Base-by-base conservation (phyloP, 2,329 filamentous ascomycete genomes). In the Colletotrichum shisoi region DNA sequence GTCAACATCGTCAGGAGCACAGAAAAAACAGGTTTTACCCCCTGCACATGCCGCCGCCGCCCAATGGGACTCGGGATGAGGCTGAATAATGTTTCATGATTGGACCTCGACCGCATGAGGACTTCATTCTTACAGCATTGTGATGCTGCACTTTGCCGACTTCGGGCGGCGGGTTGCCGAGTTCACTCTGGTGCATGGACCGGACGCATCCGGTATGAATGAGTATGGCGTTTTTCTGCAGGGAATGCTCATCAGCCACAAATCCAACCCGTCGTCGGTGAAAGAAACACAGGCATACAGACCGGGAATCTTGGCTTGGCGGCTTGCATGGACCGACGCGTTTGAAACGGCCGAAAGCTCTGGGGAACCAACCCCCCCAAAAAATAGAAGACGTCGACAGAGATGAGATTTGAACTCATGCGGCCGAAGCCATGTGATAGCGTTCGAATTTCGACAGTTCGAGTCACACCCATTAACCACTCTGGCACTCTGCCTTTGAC, bases 1-100 rank as follows among this genome's bases (percentile, higher is more conserved):
- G 65, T 62, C 62, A 68, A 51, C 49, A 56, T 61, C 56, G 21
- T 24, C 27, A 60, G 40, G 34, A 24, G 53, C 34, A 31, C 21
- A 37, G 19, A 57, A 68, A 53, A 68, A 68, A 68, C 66, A 54
- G 62, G 66, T 65, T 68, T 68, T 68, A 11, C 31, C 39, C 62
- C 66, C 62, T 68, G 62, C 45, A 56, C 45, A 27, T 27, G 24
- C 24, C 24, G 24, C 17, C 15, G 34, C 27, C 27, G 56, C 42
- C 54, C 42, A 54, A 34, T 63, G 54, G 53, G 24, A 9, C 52
- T 61, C 44, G 56, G n/a, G 62, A 67, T 67, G 66, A 65, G 66
- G 66, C 66, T 68, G 66, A 66, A 64, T 1, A 27, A 48, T 67
- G 62, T 68, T 67, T 67, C 66, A 68, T 66, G 56, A 68, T 68